phyloP scores from a whole-genome alignment of 257 asterid species.

The Gentiana straminea region DNA sequence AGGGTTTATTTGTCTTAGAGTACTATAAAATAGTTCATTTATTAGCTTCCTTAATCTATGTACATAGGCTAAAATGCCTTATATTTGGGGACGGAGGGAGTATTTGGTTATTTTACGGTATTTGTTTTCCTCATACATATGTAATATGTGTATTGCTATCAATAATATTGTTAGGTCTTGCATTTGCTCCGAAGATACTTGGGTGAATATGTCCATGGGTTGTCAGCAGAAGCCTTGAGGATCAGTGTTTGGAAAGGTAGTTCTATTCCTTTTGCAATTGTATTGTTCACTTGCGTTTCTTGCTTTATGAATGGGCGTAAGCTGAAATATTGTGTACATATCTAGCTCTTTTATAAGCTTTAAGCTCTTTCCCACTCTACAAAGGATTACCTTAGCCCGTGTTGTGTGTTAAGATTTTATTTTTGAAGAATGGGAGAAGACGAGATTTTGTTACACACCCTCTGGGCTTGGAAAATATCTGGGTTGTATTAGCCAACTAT shows the following conservation, averaged over 20 bases:
- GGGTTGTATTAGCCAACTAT: too few species aligned
- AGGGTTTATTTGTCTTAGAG: neutral
- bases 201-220: slow-evolving; percentile 99
- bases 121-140: neutral
- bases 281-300: neutral
- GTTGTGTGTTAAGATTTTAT: too few species aligned
- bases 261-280: slow-evolving; percentile 3
- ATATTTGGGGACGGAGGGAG: too few species aligned
- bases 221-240: slow-evolving; percentile 92
- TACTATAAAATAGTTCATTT: too few species aligned
- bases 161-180: slow-evolving; percentile 52
- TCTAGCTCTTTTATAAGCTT: too few species aligned
- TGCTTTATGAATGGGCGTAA: neutral
- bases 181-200: slow-evolving; percentile 95
- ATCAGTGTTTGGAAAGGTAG: slow-evolving; percentile 98
- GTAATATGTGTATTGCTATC: neutral
- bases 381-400: too few species aligned
- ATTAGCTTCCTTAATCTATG: too few species aligned
- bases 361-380: too few species aligned
- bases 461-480: too few species aligned
- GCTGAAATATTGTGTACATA: neutral
- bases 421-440: too few species aligned
- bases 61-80: too few species aligned
- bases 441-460: too few species aligned
- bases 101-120: neutral